Percentiles rank a stretch among this genome's conserved stretches.
These are phyloP conservation scores for Tolypocladium nubicola DNA, from an alignment of 2,329 filamentous ascomycete species.

Conservation along the genomic window DNA sequence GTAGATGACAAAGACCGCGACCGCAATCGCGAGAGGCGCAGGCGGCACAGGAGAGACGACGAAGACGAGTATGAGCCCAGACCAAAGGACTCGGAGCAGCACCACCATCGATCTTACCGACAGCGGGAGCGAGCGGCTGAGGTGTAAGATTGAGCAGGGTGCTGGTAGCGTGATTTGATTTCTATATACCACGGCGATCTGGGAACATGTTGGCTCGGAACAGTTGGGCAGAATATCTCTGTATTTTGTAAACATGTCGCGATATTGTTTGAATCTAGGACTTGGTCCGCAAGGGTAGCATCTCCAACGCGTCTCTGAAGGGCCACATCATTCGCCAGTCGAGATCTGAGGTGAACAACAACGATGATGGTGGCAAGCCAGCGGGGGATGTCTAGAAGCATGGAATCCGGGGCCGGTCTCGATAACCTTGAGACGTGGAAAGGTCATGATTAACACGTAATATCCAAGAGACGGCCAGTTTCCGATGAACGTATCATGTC, in stretches of 20 bases:
- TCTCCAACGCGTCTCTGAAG: neutral
- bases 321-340: neutral
- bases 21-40: slow-evolving; percentile 9
- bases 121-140: slow-evolving; percentile 9
- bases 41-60: slow-evolving; percentile 10
- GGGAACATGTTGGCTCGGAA: neutral
- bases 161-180: neutral
- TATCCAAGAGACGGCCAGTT: neutral
- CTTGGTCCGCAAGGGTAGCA: neutral
- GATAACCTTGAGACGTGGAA: no score
- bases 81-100: slow-evolving; percentile 6
- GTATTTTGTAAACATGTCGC: neutral
- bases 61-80: slow-evolving; percentile 10
- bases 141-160: neutral
- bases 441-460: no score
- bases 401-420: neutral
- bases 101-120: slow-evolving; percentile 10
- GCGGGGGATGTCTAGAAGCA: neutral
- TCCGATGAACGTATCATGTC: neutral
- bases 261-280: neutral
- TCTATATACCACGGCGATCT: neutral
- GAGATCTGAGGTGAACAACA: neutral
- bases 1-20: slow-evolving; percentile 2
- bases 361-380: neutral
- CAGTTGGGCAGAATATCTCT: neutral